These are phyloP conservation scores for Teunomyces panamensis DNA, from an alignment of 805 yeast genomes.

Conservation along the genomic window DNA sequence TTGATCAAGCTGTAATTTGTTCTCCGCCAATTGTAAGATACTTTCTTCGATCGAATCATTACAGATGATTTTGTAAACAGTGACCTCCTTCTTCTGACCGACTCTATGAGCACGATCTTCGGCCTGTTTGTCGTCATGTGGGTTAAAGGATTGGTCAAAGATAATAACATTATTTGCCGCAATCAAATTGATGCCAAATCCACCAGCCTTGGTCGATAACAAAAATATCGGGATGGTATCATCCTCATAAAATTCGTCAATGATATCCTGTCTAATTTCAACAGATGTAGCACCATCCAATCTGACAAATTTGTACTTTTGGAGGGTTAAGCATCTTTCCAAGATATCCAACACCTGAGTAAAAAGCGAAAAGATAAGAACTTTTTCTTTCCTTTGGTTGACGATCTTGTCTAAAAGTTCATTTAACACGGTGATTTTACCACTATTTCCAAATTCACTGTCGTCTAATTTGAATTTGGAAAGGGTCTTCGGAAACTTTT, in stretches of 20 bases:
- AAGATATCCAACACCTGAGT: constrained; percentile 89
- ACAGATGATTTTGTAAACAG: constrained; percentile 71
- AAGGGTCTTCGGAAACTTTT: constrained; percentile 66
- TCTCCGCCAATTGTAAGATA: constrained; percentile 79
- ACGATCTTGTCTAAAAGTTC: constrained; percentile 59
- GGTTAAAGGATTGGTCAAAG: constrained; percentile 92
- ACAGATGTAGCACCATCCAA: constrained; percentile 94
- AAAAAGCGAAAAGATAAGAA: constrained; percentile 84
- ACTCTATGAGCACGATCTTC: constrained; percentile 98
- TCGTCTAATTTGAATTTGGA: constrained; percentile 51
- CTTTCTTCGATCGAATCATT: constrained; percentile 84
- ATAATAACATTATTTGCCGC: constrained; percentile 92
- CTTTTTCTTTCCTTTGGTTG: constrained; percentile 57
- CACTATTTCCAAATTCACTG: constrained; percentile 61
- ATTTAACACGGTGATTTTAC: constrained; percentile 63
- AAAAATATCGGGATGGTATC: constrained; percentile 79
- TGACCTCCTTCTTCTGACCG: constrained; percentile 85
- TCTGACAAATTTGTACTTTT: constrained; percentile 70
- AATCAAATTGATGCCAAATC: constrained; percentile 94
- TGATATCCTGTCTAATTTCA: constrained; percentile 86
- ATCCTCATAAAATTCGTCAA: constrained; percentile 85
- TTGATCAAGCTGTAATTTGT: constrained; percentile 83
- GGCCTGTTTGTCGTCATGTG: constrained; percentile 98
- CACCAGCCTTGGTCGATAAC: constrained; percentile 95
- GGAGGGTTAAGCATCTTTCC: constrained; percentile 65